Evolutionary conservation across 345 rosid species (phyloP), one percentile per base, ranked within the genome.

Genomic region (Eucalyptus globulus): DNA sequence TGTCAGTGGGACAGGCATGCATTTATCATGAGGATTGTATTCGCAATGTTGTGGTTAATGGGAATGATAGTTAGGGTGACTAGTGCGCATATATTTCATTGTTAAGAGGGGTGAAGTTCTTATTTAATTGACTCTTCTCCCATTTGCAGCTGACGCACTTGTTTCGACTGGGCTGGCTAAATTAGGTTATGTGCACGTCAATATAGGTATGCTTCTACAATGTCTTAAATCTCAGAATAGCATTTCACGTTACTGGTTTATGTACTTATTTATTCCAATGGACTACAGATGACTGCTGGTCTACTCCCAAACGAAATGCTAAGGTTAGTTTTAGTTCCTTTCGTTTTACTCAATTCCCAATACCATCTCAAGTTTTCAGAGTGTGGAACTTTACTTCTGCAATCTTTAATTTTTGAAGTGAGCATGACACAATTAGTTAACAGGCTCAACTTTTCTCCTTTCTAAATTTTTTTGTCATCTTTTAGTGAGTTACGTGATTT

Each of bases 261-360:
- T 87, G 56, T 40, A 81, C 93, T 92, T 86, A 92, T 89, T 80
- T 56, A 37, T 49, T 89, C 90, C 89, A 19, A 37, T 91, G 90
- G 88, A 89, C 65, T 91, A 91, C 95, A 97, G 99, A 98, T 95
- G 99, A 98, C 92, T 98, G 99, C 93, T 98, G 99, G 99, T 96
- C 98, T 90, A 54, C 91, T 89, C 29, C 90, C 89, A 88, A 27
- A 47, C 93, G 99, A 87, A 94, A 98, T 93, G 92, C 91, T 76
- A 76, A 93, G 97, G 99, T 98, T 69, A 87, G 89, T 65, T 76
- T 43, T 12, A 40, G 85, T 76, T 76, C 47, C 85, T 76, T 40
- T 76, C 47, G 85, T 76, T 40, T 76, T 76, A 9, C 47, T 40
- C 85, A 76, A 8, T 76, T 76, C 85, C 29, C 45, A 76, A 11